Base-by-base conservation (phyloP, 371 early-diverging fungal species). In the Saksenaea vasiformis region DNA sequence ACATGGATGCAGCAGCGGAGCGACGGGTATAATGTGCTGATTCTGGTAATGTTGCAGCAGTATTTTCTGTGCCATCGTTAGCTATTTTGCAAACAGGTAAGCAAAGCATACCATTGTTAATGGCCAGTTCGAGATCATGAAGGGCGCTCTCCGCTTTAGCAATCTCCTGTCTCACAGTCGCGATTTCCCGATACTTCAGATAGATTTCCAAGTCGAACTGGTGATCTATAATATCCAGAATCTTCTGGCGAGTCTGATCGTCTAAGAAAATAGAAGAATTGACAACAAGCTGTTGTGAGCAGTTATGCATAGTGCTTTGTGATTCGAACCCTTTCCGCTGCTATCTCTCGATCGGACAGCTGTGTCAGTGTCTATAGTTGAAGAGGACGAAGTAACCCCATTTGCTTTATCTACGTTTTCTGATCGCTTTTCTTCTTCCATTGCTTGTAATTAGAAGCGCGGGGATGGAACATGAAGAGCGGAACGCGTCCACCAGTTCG, bases 131-230 rank as follows among this genome's bases (percentile, higher is more conserved):
- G 24, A 90, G 66, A 61, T 83, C 84, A 22, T 73, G 64, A 35
- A 90, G 68, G 35, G 78, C 66, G 26, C 68, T 66, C 61, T 90
- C 86, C 22, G 85, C 85, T 58, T 75, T 82, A 8, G 64, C 72
- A 15, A 91, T 79, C 54, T 89, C 90, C 51, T 74, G 65, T 22
- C 76, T 60, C 47, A 91, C 86, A 3, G 83, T 60, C 0, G 77
- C 72, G 7, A 85, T 54, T 64, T 92, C 92, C 26, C 80, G 81
- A 65, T 85, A 78, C 38, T 89, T 88, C 19, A 92, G 66, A 54
- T 84, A 80, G 43, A 91, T 81, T 70, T 91, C 92, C 15, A 89
- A 72, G 70, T 92, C 91, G 61, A 92, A 88, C 68, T 92, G 91
- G 37, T 85, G 86, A 58, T 84, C 77, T 35, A 91, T 85, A 44